Evolutionary conservation across 2,329 filamentous ascomycete species (phyloP).

Genomic region (Boeremia lycopersici): DNA sequence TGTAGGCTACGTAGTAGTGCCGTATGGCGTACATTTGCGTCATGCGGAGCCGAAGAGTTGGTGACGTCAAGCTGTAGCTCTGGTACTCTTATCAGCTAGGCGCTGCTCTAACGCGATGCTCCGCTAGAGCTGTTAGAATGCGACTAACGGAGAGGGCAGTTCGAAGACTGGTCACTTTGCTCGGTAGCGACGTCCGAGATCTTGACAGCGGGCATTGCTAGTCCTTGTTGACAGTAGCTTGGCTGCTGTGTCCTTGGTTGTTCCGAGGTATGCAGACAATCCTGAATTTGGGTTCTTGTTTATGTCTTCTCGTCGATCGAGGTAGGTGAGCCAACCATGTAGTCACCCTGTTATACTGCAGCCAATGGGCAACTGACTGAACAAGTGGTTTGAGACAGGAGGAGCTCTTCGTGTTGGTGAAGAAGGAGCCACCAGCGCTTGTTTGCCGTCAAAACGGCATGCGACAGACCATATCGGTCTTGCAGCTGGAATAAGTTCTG

Average conservation of each 20-base stretch:
- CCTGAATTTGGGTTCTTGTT: no score
- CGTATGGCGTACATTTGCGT: slow-evolving; percentile 23
- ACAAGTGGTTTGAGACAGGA: no score
- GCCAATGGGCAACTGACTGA: no score
- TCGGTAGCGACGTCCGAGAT: not conserved
- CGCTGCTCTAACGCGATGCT: not conserved
- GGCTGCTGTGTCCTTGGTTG: not conserved
- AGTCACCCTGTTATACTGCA: not conserved
- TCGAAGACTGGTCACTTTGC: not conserved
- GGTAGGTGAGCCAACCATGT: not conserved
- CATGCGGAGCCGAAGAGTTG: slow-evolving; percentile 14
- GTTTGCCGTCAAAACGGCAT: no score
- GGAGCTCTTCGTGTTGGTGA: no score
- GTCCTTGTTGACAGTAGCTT: not conserved
- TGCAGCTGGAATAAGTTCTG: no score
- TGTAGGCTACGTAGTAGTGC: slow-evolving; percentile 7
- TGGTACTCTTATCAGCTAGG: not conserved
- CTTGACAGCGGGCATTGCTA: not conserved
- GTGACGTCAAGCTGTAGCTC: slow-evolving; percentile 20
- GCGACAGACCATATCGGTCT: no score
- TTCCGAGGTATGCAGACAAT: no score
- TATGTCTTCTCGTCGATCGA: no score
- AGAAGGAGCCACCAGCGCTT: no score
- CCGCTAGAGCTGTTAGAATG: slow-evolving; percentile 7
- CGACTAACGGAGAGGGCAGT: not conserved